Evolutionary conservation across 129 eudicot species (phyloP).

Genomic region (Tagetes erecta): DNA sequence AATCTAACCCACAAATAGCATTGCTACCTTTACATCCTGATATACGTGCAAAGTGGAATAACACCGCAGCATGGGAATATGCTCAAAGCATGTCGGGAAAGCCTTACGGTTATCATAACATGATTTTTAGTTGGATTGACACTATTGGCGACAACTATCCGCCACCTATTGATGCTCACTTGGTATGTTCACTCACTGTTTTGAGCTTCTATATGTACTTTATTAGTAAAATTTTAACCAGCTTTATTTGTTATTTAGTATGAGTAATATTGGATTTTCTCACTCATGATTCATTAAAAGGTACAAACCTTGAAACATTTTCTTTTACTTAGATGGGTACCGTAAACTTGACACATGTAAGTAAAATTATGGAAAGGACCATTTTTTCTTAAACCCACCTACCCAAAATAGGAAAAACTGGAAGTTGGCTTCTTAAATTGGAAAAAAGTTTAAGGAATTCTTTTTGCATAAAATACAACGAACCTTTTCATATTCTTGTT

Average conservation of each 20-base stretch:
- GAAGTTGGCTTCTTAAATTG: neutral
- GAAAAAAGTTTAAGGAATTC: neutral
- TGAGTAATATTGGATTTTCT: neutral
- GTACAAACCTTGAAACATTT: neutral
- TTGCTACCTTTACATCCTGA: constrained; percentile 93
- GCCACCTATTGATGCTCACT: constrained; percentile 99
- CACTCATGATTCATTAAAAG: neutral
- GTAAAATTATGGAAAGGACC: neutral
- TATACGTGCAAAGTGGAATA: constrained; percentile 73
- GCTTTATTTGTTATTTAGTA: neutral
- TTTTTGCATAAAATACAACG: neutral
- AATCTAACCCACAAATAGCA: constrained; percentile 93
- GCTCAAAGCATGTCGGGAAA: constrained; percentile 89
- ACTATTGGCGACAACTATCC: constrained; percentile 95
- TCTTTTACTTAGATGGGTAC: neutral
- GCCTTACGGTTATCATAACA: constrained; percentile 98
- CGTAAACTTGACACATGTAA: neutral
- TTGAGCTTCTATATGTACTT: neutral
- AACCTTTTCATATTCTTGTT: neutral
- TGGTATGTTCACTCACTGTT: constrained; percentile 48
- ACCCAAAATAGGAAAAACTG: neutral
- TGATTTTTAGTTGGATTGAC: constrained; percentile 99
- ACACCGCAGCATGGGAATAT: constrained; percentile 97
- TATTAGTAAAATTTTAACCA: neutral
- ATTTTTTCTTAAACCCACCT: neutral